A percentile compares a stretch with the other conserved stretches of the same genome.
Conservation (phyloP, 2,329 filamentous ascomycete species). For the Colletotrichum sp. region DNA sequence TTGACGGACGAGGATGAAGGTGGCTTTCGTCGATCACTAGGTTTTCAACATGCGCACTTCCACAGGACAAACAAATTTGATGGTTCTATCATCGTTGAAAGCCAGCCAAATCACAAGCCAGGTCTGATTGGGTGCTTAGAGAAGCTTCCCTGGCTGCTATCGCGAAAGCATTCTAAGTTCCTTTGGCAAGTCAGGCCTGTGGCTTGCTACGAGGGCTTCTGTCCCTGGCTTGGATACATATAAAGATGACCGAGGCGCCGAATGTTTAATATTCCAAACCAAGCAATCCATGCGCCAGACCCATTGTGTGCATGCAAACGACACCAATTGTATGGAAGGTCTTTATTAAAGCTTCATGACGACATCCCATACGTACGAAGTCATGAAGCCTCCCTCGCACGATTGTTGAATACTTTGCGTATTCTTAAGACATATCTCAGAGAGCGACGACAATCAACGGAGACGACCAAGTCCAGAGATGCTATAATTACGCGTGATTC, state of each 20-base stretch:
- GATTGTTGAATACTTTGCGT: background rate
- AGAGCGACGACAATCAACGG: background rate
- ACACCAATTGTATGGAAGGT: too few species aligned
- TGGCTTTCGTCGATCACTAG: background rate
- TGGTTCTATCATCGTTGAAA: background rate
- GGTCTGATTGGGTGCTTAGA: background rate
- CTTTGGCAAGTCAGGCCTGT: background rate
- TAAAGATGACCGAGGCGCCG: background rate
- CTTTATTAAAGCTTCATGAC: background rate
- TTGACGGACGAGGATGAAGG: background rate
- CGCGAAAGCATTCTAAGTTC: background rate
- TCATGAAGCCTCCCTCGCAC: background rate
- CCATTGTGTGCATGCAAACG: too few species aligned
- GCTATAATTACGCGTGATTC: fast-evolving
- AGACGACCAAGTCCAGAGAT: background rate
- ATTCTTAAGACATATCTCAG: background rate
- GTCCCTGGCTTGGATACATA: background rate
- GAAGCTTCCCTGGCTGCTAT: background rate
- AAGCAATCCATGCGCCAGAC: background rate
- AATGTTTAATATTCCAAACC: background rate
- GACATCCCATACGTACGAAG: background rate
- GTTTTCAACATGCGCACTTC: background rate
- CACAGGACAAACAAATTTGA: background rate
- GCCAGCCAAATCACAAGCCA: too few species aligned
- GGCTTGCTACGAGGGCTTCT: background rate